These are phyloP conservation scores for Solanum megistacrolobum DNA, from an alignment of 257 asterid genomes.

Conservation along the genomic window DNA sequence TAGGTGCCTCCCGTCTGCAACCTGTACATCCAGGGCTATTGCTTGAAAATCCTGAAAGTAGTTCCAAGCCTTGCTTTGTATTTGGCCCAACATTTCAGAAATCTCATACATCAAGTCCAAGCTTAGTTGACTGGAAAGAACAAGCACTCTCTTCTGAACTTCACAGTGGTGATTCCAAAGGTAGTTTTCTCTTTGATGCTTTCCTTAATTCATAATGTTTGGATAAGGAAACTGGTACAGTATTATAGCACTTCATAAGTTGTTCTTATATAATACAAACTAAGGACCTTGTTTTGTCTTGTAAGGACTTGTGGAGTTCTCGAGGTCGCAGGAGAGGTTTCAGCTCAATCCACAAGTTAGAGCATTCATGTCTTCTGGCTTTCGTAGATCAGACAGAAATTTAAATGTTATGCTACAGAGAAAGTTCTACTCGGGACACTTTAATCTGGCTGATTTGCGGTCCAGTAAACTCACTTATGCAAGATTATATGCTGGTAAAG, in stretches of 20 bases:
- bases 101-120: conserved; percentile 5
- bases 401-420: neutral
- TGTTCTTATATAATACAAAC: neutral
- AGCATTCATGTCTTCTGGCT: neutral
- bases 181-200: neutral
- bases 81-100: neutral
- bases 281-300: neutral
- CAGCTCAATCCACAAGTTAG: neutral
- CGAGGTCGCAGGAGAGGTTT: neutral
- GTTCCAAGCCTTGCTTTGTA: neutral
- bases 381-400: neutral
- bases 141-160: neutral
- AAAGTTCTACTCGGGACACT: neutral
- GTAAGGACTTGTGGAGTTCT: neutral
- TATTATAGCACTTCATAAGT: neutral
- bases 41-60: conserved; percentile 1
- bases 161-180: neutral
- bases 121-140: neutral
- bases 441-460: neutral
- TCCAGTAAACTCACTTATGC: conserved; percentile 9
- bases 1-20: conserved; percentile 2
- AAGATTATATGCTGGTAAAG: neutral
- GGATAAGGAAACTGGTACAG: neutral
- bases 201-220: neutral
- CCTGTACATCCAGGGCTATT: neutral